Conservation (phyloP, 176 grass and related monocot species). For the Carex scoparia region DNA sequence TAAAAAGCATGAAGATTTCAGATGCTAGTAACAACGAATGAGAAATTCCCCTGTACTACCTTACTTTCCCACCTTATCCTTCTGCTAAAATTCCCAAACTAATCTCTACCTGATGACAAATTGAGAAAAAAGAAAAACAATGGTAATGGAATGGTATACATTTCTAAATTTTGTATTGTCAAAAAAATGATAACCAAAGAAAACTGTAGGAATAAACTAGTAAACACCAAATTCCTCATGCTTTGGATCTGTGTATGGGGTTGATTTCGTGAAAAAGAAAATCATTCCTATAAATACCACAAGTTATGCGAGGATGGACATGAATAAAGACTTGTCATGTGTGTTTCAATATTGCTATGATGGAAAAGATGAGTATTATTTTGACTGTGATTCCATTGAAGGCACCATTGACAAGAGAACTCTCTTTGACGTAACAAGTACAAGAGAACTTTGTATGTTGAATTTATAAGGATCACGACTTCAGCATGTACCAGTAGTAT, state of each 20-base stretch:
- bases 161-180: background rate
- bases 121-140: conserved; percentile 1
- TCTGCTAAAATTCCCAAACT: background rate
- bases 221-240: background rate
- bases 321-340: conserved; percentile 80
- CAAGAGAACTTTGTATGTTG: background rate
- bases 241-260: background rate
- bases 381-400: background rate
- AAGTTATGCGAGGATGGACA: conserved; percentile 58
- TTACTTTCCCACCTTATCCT: background rate
- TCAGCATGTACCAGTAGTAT: too few relatives aligned
- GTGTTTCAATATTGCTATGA: conserved; percentile 57
- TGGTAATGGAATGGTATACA: background rate
- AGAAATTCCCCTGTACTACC: background rate
- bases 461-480: too few relatives aligned
- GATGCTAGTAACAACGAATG: background rate
- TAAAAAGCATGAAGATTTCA: background rate
- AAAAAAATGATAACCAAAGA: background rate
- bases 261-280: background rate
- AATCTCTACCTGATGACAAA: background rate
- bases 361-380: conserved; percentile 55
- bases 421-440: background rate
- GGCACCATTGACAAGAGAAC: background rate
- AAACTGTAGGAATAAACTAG: background rate
- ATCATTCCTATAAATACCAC: conserved; percentile 42